Base-by-base conservation (phyloP, 805 yeast species). In the Pichia nakasei region DNA sequence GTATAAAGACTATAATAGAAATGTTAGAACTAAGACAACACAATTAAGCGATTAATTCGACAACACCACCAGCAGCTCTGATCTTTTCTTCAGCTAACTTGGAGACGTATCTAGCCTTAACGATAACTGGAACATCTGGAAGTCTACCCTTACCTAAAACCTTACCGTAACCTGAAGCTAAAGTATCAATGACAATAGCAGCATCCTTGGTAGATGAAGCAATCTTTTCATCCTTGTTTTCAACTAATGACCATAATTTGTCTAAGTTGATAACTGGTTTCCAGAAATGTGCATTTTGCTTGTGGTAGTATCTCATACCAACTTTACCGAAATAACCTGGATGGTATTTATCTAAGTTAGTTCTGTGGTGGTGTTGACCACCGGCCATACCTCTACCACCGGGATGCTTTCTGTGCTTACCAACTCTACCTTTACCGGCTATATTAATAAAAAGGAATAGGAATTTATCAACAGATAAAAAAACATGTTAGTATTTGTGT, bases 301-400 rank as follows among this genome's bases (percentile, higher is more conserved):
- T 81, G 87, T 87, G 96, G 96, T 82, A 91, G 83, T 85, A 83
- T 85, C 98, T 87, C 97, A 91, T 91, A 89, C 99, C 99, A 71
- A 93, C 97, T 80, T 93, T 94, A 85, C 99, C 99, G 78, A 93
- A 93, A 91, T 93, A 93, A 88, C 99, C 99, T 68, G 98, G 98
- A 76, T 93, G 99, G 96, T 85, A 93, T 77, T 91, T 93, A 75
- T 93, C 99, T 79, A 93, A 75, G 82, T 93, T 93, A 73, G 93
- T 89, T 82, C 99, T 87, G 96, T 93, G 98, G 78, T 93, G 99
- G 76, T 91, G 97, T 78, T 80, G 91, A 87, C 99, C 99, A 91
- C 99, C 99, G 72, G 99, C 99, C 89, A 77, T 91, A 93, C 99
- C 99, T 78, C 97, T 89, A 79, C 98, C 98, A 93, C 98, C 98